phyloP scores from a whole-genome alignment of 805 yeast genomes.

The Metschnikowia dekortorum region DNA sequence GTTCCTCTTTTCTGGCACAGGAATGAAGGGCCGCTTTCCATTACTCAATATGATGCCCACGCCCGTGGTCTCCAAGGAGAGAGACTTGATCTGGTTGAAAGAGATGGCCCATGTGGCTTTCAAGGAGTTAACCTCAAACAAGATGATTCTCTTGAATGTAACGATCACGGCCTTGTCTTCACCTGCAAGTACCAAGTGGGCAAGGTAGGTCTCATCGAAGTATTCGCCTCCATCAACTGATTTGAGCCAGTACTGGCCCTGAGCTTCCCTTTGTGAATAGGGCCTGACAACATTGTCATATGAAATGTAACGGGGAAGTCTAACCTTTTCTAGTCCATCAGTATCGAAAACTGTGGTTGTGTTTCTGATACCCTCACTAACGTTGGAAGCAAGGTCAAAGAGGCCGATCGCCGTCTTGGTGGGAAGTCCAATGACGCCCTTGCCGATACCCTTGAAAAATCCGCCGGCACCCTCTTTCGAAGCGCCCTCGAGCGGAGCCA shows the following conservation, averaged over 20 bases:
- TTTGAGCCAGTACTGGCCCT: slow-evolving; percentile 92
- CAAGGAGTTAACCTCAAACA: slow-evolving; percentile 59
- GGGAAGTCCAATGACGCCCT: slow-evolving; percentile 92
- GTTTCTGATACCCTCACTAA: slow-evolving; percentile 89
- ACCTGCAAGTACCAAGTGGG: slow-evolving; percentile 81
- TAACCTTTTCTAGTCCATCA: slow-evolving; percentile 69
- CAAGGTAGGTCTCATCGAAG: slow-evolving; percentile 70
- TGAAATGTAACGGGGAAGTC: slow-evolving; percentile 76
- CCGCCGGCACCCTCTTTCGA: slow-evolving; percentile 86
- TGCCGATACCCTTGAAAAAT: slow-evolving; percentile 89
- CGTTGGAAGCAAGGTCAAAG: slow-evolving; percentile 86
- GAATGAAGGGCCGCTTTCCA: slow-evolving; percentile 59
- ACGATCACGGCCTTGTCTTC: slow-evolving; percentile 73
- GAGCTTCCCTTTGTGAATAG: slow-evolving; percentile 76
- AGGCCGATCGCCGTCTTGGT: slow-evolving; percentile 95
- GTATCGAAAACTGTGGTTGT: slow-evolving; percentile 88
- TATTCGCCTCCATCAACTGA: slow-evolving; percentile 75
- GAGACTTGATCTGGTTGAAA: slow-evolving; percentile 62
- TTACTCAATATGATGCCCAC: slow-evolving; percentile 55
- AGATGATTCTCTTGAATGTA: slow-evolving; percentile 63
- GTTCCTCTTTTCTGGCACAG: slow-evolving; percentile 64
- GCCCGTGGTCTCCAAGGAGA: slow-evolving; percentile 77
- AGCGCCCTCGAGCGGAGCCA: slow-evolving; percentile 89
- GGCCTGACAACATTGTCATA: slow-evolving; percentile 71
- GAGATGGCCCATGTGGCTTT: slow-evolving; percentile 67